Evolutionary conservation across 352 stramenopile species (phyloP).

Genomic region (Globisporangium yorkense): DNA sequence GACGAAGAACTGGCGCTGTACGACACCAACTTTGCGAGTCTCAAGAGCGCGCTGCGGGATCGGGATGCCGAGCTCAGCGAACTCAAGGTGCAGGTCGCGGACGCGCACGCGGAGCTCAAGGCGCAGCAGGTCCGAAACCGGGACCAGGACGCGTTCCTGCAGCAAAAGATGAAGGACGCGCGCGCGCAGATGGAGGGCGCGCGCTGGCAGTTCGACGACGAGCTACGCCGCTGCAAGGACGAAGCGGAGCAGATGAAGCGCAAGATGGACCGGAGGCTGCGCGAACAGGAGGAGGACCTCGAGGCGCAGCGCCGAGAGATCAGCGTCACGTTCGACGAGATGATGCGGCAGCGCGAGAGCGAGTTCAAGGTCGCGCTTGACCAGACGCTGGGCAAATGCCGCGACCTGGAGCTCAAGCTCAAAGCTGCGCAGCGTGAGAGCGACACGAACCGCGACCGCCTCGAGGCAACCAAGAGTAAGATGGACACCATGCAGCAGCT

Average conservation of each 20-base stretch:
- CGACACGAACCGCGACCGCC: conserved; percentile 33
- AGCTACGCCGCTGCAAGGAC: conserved; percentile 54
- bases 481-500: conserved; percentile 61
- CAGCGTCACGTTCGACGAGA: conserved; percentile 71
- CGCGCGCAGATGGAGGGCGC: conserved; percentile 62
- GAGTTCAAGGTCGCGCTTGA: conserved; percentile 52
- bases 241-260: conserved; percentile 49
- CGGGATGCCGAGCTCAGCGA: conserved; percentile 68
- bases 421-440: conserved; percentile 38
- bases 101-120: conserved; percentile 50
- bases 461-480: conserved; percentile 55
- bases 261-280: conserved; percentile 42
- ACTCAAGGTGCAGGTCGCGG: conserved; percentile 43
- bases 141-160: conserved; percentile 46
- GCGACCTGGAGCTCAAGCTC: conserved; percentile 60
- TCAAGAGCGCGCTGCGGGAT: conserved; percentile 75
- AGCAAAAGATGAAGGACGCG: conserved; percentile 77
- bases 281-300: conserved; percentile 77
- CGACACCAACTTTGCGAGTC: conserved; percentile 74
- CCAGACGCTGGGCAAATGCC: conserved; percentile 29
- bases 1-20: conserved; percentile 88
- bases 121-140: conserved; percentile 26
- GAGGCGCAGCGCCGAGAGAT: conserved; percentile 69
- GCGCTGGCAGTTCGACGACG: conserved; percentile 75
- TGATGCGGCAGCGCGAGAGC: conserved; percentile 53